Evolutionary conservation across 179 eudicot species (phyloP).

Genomic region (Vitellaria paradoxa): DNA sequence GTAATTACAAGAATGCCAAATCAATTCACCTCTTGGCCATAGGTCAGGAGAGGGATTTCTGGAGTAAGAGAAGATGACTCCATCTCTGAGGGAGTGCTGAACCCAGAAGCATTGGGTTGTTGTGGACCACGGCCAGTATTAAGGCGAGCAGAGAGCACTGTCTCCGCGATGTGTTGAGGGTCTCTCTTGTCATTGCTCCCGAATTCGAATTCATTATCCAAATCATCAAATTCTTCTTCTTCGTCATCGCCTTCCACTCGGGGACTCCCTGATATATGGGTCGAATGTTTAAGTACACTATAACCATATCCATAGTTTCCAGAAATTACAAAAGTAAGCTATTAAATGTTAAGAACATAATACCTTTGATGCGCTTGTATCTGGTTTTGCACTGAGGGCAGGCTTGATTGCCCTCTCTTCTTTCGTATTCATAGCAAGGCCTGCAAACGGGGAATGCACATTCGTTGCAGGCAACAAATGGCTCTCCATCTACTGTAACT

Average conservation of each 20-base stretch:
- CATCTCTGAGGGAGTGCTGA: slow-evolving; percentile 70
- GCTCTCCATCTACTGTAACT: slow-evolving; percentile 61
- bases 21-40: slow-evolving; percentile 72
- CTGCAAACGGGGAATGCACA: slow-evolving; percentile 98
- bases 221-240: slow-evolving; percentile 85
- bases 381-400: slow-evolving; percentile 98
- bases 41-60: slow-evolving; percentile 87
- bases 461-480: slow-evolving; percentile 97
- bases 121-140: slow-evolving; percentile 58
- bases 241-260: slow-evolving; percentile 96
- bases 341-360: neutral
- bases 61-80: slow-evolving; percentile 55
- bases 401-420: slow-evolving; percentile 86
- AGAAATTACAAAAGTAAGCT: neutral
- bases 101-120: slow-evolving; percentile 60
- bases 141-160: slow-evolving; percentile 45
- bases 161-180: slow-evolving; percentile 44
- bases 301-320: neutral
- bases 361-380: slow-evolving; percentile 88
- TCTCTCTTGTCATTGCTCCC: slow-evolving; percentile 34
- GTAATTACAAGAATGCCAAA: neutral
- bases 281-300: neutral
- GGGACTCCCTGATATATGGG: slow-evolving; percentile 51
- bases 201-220: slow-evolving; percentile 69
- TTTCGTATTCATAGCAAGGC: slow-evolving; percentile 91